Percentiles rank a stretch among this genome's conserved stretches.
phyloP scores from a whole-genome alignment of 495 filamentous ascomycete species.

The Penicillium antarcticum region DNA sequence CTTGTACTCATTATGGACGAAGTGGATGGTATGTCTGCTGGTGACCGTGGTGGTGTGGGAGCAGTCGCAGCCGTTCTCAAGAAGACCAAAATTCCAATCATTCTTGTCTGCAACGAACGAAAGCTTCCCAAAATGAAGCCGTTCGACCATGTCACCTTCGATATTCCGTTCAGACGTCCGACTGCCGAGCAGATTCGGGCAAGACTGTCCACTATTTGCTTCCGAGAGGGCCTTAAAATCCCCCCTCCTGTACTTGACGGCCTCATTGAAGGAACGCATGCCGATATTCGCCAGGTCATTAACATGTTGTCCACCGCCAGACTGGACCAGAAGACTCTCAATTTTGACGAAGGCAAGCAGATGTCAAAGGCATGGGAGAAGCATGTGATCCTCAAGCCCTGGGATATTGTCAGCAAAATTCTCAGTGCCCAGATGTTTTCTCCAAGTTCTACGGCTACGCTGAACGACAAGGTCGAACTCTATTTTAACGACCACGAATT shows the following conservation, averaged over 20 bases:
- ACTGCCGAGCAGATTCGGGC: conserved; percentile 86
- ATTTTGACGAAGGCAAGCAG: conserved; percentile 76
- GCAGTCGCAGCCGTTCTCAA: conserved; percentile 91
- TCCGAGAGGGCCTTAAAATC: conserved; percentile 83
- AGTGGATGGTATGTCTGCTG: conserved; percentile 98
- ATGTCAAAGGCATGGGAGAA: conserved; percentile 99
- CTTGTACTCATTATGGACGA: conserved; percentile 98
- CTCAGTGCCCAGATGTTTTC: conserved; percentile 84
- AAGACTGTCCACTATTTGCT: conserved; percentile 90
- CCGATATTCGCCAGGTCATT: conserved; percentile 96
- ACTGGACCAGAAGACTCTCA: conserved; percentile 73
- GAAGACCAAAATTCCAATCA: conserved; percentile 91
- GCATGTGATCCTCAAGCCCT: conserved; percentile 90
- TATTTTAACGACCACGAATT: conserved; percentile 99
- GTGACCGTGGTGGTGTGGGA: conserved; percentile 93
- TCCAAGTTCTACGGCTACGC: conserved; percentile 70
- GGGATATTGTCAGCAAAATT: conserved; percentile 95
- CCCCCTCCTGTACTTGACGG: conserved; percentile 85
- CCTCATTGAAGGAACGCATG: conserved; percentile 88
- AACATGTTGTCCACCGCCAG: conserved; percentile 97
- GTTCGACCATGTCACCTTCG: conserved; percentile 79
- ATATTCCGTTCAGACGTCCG: conserved; percentile 84
- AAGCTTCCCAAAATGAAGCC: conserved; percentile 95
- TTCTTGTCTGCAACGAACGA: conserved; percentile 96
- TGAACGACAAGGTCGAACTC: conserved; percentile 97